Percentiles rank a stretch among this genome's conserved stretches.
phyloP scores from a whole-genome alignment of 495 filamentous ascomycete genomes.

The Hypoxylon lenormandii region DNA sequence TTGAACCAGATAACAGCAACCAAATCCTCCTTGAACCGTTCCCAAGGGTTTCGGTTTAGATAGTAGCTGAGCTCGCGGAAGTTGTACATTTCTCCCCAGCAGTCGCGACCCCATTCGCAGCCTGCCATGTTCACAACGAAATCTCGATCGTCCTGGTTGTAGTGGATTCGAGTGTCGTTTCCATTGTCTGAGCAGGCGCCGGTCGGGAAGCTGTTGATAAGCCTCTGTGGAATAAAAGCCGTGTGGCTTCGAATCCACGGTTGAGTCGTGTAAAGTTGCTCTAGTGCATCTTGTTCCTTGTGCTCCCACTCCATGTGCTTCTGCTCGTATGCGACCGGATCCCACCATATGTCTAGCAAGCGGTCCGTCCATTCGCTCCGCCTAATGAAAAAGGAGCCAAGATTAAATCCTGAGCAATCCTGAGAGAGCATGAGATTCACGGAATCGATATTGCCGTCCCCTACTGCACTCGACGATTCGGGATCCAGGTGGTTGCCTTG shows the following conservation, averaged over 20 bases:
- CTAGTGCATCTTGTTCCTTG: conserved; percentile 95
- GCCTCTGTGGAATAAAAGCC: conserved; percentile 89
- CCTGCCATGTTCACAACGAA: conserved; percentile 99
- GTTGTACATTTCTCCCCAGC: conserved; percentile 96
- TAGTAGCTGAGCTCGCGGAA: conserved; percentile 88
- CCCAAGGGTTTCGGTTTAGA: conserved; percentile 84
- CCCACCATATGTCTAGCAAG: conserved; percentile 97
- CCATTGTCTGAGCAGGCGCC: conserved; percentile 84
- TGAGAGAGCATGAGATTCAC: conserved; percentile 91
- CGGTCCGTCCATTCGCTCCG: conserved; percentile 90
- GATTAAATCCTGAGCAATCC: conserved; percentile 95
- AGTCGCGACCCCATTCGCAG: conserved; percentile 95
- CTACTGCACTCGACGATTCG: conserved; percentile 73
- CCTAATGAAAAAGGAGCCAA: conserved; percentile 92
- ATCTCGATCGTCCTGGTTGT: conserved; percentile 84
- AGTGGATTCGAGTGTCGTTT: conserved; percentile 82
- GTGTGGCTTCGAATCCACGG: conserved; percentile 91
- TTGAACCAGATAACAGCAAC: conserved; percentile 66
- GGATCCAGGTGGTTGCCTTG: conserved; percentile 78
- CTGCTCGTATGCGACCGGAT: conserved; percentile 96
- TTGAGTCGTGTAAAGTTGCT: conserved; percentile 90
- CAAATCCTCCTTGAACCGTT: conserved; percentile 73
- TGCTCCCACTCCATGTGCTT: conserved; percentile 99
- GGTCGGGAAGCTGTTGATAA: conserved; percentile 91
- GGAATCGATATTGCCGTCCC: conserved; percentile 77